These are phyloP conservation scores for Exobasidium cylindrosporum DNA, from an alignment of 1,284 basidiomycete genomes.

Conservation along the genomic window DNA sequence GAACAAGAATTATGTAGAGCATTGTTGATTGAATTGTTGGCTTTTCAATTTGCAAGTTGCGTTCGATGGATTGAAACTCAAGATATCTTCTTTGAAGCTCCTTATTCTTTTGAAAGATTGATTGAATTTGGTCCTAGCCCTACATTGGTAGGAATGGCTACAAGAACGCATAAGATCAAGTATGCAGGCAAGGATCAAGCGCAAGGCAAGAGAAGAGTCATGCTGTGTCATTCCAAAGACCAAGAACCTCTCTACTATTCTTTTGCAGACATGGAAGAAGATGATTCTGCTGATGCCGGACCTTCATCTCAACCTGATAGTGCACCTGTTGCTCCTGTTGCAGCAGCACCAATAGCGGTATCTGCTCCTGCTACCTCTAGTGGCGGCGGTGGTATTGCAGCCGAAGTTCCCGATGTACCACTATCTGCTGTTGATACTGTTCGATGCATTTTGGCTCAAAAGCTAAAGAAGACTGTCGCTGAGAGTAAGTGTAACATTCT, in stretches of 20 bases:
- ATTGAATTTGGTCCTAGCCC: slow-evolving; percentile 95
- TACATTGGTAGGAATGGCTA: slow-evolving; percentile 93
- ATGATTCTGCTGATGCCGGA: slow-evolving; percentile 58
- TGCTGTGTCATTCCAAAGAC: slow-evolving; percentile 92
- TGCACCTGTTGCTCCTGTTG: slow-evolving; percentile 56
- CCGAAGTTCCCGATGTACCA: slow-evolving; percentile 80
- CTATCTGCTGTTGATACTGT: slow-evolving; percentile 89
- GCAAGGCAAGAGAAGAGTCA: slow-evolving; percentile 71
- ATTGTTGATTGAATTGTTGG: slow-evolving; percentile 90
- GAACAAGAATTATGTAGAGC: slow-evolving; percentile 90
- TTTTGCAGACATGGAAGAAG: slow-evolving; percentile 77
- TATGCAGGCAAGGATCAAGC: slow-evolving; percentile 89
- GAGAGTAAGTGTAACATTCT: slow-evolving; percentile 61
- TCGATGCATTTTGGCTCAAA: slow-evolving; percentile 86
- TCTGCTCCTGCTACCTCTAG: slow-evolving; percentile 59
- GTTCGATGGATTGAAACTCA: slow-evolving; percentile 93
- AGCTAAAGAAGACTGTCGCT: slow-evolving; percentile 88
- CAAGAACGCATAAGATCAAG: slow-evolving; percentile 89
- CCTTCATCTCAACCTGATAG: slow-evolving; percentile 56
- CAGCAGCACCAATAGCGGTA: slow-evolving; percentile 59
- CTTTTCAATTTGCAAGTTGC: slow-evolving; percentile 73
- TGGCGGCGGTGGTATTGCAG: slow-evolving; percentile 62
- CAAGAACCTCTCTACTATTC: slow-evolving; percentile 95
- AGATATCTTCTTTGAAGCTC: slow-evolving; percentile 79
- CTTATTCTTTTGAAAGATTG: slow-evolving; percentile 85